These are phyloP conservation scores for Pleodorina starrii DNA, from an alignment of 139 green algal genomes.

Conservation along the genomic window DNA sequence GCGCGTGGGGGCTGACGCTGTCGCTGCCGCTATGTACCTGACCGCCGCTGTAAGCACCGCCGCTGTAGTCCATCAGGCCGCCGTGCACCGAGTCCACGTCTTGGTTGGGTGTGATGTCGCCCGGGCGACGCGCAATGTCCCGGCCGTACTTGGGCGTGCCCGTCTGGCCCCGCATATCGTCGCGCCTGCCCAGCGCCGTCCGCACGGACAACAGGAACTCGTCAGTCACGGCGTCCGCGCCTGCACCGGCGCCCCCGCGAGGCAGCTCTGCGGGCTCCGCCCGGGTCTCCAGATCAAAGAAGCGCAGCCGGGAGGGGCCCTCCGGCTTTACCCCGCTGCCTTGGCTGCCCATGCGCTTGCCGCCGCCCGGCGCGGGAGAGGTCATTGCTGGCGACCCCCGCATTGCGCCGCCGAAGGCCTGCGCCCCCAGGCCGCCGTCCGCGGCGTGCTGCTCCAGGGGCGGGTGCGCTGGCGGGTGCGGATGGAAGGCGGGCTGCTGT, in stretches of 20 bases:
- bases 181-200: not conserved
- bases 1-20: not conserved
- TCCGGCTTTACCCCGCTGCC: not conserved
- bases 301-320: not conserved
- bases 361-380: not conserved
- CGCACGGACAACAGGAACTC: not conserved
- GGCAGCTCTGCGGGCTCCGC: constrained; percentile 41
- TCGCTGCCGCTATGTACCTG: not conserved
- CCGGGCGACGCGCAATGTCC: not conserved
- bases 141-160: not conserved
- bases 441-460: not conserved
- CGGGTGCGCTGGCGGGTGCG: constrained; percentile 29
- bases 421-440: too few species aligned
- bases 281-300: constrained; percentile 28
- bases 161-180: not conserved
- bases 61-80: not conserved
- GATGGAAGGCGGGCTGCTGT: constrained; percentile 3
- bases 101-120: not conserved
- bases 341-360: not conserved
- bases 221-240: not conserved
- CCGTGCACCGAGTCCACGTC: not conserved
- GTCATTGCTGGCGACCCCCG: not conserved
- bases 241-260: not conserved
- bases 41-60: not conserved
- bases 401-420: not conserved